Evolutionary conservation across 2,329 filamentous ascomycete genomes (phyloP), one percentile per base, ranked within the genome.

Genomic region (Fusarium pilosicola): DNA sequence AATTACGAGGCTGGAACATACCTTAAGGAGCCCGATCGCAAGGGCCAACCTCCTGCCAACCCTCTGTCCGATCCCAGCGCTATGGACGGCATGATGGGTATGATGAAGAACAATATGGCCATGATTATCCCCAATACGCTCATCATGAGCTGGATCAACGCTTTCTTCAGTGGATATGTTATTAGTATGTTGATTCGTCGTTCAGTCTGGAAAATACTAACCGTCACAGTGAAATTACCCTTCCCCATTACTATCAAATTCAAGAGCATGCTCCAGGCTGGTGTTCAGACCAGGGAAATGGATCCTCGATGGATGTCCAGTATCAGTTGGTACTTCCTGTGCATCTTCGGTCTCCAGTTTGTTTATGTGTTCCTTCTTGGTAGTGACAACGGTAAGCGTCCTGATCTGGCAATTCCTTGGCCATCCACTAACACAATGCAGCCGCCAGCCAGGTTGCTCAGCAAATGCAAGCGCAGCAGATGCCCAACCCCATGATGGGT

Each of bases 11-110:
- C 90, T 30, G 96, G 97, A 54, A 90, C 90, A 39, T 99, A 95
- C 81, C 87, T 99, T 54, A 98, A 97, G 81, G 94, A 97, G 73
- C 95, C 95, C 4, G 94, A 96, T 62, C 90, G 88, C 79, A 92
- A 93, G 80, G 95, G 95, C 59, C 94, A 98, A 84, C 93, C 95
- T 7, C 92, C 95, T 26, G 91, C 94, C 42, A 99, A 98, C 84
- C 96, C 96, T 8, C 95, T 99, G 90, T 94, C 93, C 17, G 96
- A 99, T 82, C 97, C 97, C 28, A 93, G 93, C 54, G 94, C 94
- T 66, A 99, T 99, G 96, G 97, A 99, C 81, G 96, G 95, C 76
- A 99, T 99, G 96, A 99, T 99, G 96, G 96, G 96, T 76, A 97
- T 97, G 94, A 97, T 99, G 94, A 99, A 99, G 89, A 95, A 95